A percentile compares a stretch with the other conserved stretches of the same genome.
Evolutionary conservation across 495 filamentous ascomycete genomes (phyloP).

Genomic region (Talaromyces proteolyticus): DNA sequence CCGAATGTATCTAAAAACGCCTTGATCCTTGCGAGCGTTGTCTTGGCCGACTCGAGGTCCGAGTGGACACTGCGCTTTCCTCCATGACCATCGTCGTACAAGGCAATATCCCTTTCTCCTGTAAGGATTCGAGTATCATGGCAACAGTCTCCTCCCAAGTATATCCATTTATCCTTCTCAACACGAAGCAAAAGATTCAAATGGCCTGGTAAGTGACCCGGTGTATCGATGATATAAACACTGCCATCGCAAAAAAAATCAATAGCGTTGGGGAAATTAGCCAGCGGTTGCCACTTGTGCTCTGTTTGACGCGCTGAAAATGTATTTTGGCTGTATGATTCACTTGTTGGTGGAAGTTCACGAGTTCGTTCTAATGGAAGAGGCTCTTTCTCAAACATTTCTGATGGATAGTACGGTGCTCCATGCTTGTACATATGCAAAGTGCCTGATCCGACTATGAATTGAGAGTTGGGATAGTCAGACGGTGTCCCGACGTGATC

Average conservation of each 20-base stretch:
- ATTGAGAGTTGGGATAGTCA: conserved; percentile 25
- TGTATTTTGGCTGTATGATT: conserved; percentile 9
- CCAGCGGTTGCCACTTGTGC: conserved; percentile 19
- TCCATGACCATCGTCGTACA: conserved; percentile 17
- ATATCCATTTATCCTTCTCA: conserved; percentile 20
- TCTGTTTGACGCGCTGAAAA: background rate
- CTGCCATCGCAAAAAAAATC: conserved; percentile 37
- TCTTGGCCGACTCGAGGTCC: background rate
- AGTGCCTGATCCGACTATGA: conserved; percentile 30
- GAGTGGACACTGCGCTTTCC: conserved; percentile 19
- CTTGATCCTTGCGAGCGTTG: background rate
- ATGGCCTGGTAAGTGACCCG: conserved; percentile 42
- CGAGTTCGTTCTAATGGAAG: conserved; percentile 24
- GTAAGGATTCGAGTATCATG: conserved; percentile 37
- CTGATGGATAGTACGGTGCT: conserved; percentile 5
- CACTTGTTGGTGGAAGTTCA: conserved; percentile 17
- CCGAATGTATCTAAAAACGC: background rate
- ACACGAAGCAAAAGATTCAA: conserved; percentile 33
- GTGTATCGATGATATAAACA: conserved; percentile 33
- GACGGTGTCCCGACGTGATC: conserved; percentile 36
- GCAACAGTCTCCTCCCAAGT: conserved; percentile 41
- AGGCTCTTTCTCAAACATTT: conserved; percentile 31
- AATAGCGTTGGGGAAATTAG: conserved; percentile 24
- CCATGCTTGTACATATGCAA: conserved; percentile 19
- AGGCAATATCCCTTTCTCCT: conserved; percentile 32